A percentile compares a stretch with the other conserved stretches of the same genome.
These are phyloP conservation scores for Dipteronia sinensis DNA, from an alignment of 345 rosid genomes.

Conservation along the genomic window DNA sequence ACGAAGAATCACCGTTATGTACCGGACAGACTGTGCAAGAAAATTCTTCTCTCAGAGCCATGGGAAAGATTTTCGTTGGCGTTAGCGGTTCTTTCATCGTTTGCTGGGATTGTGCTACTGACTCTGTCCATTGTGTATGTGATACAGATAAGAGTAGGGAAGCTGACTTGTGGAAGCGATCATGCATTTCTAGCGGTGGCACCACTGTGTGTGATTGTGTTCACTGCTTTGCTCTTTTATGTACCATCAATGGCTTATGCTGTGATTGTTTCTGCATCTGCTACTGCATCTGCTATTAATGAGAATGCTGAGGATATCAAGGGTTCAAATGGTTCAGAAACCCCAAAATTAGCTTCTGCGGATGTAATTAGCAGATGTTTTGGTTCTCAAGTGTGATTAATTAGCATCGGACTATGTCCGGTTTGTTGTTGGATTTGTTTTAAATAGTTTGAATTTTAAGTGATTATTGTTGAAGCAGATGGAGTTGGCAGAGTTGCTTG, in stretches of 20 bases:
- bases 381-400: too few relatives aligned
- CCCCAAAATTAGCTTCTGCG: too few relatives aligned
- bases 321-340: too few relatives aligned
- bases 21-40: neutral
- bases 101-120: neutral
- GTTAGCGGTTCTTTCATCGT: constrained; percentile 4
- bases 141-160: constrained; percentile 37
- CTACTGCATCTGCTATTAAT: neutral
- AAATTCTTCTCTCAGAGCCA: constrained; percentile 27
- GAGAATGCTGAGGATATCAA: too few relatives aligned
- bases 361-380: too few relatives aligned
- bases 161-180: constrained; percentile 23
- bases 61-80: constrained; percentile 5
- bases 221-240: constrained; percentile 18
- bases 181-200: constrained; percentile 17
- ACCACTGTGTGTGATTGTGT: constrained; percentile 26
- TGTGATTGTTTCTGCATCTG: neutral
- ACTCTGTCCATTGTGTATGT: constrained; percentile 32
- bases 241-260: constrained; percentile 22
- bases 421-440: too few relatives aligned
- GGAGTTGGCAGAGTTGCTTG: too few relatives aligned
- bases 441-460: too few relatives aligned
- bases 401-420: too few relatives aligned
- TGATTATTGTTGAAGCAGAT: too few relatives aligned
- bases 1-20: too few relatives aligned